A percentile compares a stretch with the other conserved stretches of the same genome.
These are phyloP conservation scores for Euphorbia celastroides DNA, from an alignment of 441 rosid genomes.

Conservation along the genomic window DNA sequence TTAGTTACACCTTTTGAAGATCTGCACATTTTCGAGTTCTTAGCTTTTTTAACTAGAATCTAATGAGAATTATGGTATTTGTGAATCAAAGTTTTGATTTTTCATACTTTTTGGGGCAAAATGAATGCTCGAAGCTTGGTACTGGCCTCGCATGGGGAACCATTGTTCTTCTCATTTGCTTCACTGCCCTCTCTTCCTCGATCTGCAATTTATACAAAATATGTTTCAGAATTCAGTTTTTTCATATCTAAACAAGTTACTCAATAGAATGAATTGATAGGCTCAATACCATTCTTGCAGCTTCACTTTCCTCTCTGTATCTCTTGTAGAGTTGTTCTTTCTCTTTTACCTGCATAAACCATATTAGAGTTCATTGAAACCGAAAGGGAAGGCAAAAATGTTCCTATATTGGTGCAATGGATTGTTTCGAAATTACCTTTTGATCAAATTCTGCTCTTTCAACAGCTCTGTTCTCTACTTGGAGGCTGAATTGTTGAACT, in stretches of 20 bases:
- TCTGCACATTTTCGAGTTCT: conserved; percentile 27
- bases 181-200: conserved; percentile 88
- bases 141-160: conserved; percentile 90
- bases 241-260: background rate
- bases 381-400: background rate
- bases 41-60: background rate
- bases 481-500: conserved; percentile 68
- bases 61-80: background rate
- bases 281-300: conserved; percentile 61
- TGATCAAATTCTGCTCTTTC: conserved; percentile 94
- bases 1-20: conserved; percentile 67
- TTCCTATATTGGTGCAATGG: background rate
- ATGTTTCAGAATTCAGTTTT: background rate
- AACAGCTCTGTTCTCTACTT: conserved; percentile 60
- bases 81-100: background rate
- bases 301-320: conserved; percentile 88
- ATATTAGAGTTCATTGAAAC: background rate
- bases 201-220: conserved; percentile 29
- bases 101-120: conserved; percentile 77
- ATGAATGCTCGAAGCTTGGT: conserved; percentile 82
- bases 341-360: conserved; percentile 64
- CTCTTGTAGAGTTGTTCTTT: conserved; percentile 81
- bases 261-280: background rate
- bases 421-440: conserved; percentile 34
- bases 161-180: conserved; percentile 84